phyloP scores from a whole-genome alignment of 1,139 yeast species.

The Pichia sp. region DNA sequence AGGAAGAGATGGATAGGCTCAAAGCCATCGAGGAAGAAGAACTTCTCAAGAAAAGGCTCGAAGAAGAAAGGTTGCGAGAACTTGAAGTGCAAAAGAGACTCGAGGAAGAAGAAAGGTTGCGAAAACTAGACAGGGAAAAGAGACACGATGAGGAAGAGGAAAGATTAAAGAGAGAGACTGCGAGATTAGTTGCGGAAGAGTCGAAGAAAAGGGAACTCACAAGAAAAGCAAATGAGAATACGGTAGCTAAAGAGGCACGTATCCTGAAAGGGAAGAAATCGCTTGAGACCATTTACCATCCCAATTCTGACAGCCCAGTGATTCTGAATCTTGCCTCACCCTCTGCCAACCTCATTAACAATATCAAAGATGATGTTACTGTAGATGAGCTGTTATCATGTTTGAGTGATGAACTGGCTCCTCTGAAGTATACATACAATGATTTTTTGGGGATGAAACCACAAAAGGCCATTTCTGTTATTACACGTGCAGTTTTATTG shows the following conservation, averaged over 20 bases:
- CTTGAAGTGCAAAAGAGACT: background rate
- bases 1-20: constrained; percentile 67
- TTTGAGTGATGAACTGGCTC: background rate
- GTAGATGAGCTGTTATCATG: background rate
- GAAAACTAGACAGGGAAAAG: background rate
- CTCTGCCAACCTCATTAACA: too few species aligned
- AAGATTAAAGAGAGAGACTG: background rate
- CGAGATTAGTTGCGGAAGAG: background rate
- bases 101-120: background rate
- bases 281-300: background rate
- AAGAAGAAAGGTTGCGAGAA: constrained; percentile 32
- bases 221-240: too few species aligned
- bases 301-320: background rate
- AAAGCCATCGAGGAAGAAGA: constrained; percentile 1
- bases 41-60: constrained; percentile 28
- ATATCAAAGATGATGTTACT: background rate
- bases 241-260: too few species aligned
- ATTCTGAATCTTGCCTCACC: background rate
- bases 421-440: constrained; percentile 1
- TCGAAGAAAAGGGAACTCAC: too few species aligned
- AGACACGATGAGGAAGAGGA: background rate
- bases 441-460: constrained; percentile 10
- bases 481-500: constrained; percentile 1
- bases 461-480: constrained; percentile 4
- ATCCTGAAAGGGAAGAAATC: background rate